phyloP scores from a whole-genome alignment of 257 asterid genomes.

The Ehretia macrophylla region DNA sequence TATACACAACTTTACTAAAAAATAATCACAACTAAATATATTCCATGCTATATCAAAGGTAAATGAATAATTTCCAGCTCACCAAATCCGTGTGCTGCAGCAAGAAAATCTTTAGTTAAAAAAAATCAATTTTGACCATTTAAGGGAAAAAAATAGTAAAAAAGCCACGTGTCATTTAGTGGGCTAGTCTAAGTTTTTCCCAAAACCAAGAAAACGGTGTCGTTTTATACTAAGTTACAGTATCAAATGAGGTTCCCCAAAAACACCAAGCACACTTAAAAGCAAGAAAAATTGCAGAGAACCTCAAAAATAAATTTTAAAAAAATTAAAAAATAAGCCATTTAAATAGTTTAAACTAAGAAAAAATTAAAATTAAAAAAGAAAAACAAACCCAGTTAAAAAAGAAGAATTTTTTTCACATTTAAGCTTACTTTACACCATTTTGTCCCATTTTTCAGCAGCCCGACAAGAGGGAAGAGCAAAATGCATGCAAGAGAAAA shows the following conservation, averaged over 20 bases:
- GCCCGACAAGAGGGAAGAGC: neutral
- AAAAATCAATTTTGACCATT: slow-evolving; percentile 16
- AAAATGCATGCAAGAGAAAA: neutral
- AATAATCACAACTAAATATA: too few species aligned
- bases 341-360: too few species aligned
- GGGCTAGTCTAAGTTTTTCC: neutral
- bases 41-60: neutral
- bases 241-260: slow-evolving; percentile 2
- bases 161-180: slow-evolving; percentile 14
- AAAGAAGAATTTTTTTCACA: neutral
- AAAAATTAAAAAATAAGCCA: neutral
- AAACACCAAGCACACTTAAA: slow-evolving; percentile 17
- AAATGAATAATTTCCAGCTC: slow-evolving; percentile 16
- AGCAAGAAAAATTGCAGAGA: neutral
- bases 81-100: neutral
- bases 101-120: slow-evolving; percentile 10
- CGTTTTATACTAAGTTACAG: slow-evolving; percentile 15
- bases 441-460: slow-evolving; percentile 8
- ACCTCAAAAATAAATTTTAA: too few species aligned
- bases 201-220: slow-evolving; percentile 19
- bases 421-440: neutral
- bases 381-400: neutral
- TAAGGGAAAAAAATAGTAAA: neutral
- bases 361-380: neutral
- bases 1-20: neutral